Evolutionary conservation across 345 rosid species (phyloP).

Genomic region (Moricandia arvensis): DNA sequence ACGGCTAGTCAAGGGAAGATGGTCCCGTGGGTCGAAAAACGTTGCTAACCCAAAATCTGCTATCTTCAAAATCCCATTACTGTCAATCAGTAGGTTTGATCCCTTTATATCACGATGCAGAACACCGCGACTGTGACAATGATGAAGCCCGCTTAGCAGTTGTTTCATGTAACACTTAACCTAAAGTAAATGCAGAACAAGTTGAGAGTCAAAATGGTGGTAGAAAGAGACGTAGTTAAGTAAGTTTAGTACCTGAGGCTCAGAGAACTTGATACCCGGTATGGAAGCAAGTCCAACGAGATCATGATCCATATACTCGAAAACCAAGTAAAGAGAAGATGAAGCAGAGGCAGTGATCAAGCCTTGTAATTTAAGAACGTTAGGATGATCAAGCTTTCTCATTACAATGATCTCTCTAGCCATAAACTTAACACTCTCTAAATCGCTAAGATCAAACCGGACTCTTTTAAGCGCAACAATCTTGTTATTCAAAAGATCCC

Average conservation of each 20-base stretch:
- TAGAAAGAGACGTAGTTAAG: background rate
- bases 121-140: constrained; percentile 80
- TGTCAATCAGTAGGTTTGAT: constrained; percentile 84
- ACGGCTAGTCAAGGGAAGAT: constrained; percentile 73
- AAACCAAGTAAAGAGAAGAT: constrained; percentile 79
- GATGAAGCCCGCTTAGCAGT: constrained; percentile 89
- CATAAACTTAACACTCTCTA: constrained; percentile 90
- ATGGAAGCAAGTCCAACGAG: constrained; percentile 85
- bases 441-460: constrained; percentile 73
- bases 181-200: constrained; percentile 34
- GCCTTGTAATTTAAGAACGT: constrained; percentile 85
- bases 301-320: constrained; percentile 99
- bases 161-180: constrained; percentile 95
- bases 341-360: constrained; percentile 77
- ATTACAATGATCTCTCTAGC: constrained; percentile 79
- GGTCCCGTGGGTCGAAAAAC: constrained; percentile 59
- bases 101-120: constrained; percentile 97
- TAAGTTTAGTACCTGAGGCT: constrained; percentile 71
- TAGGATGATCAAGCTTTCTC: constrained; percentile 88
- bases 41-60: constrained; percentile 96
- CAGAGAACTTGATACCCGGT: constrained; percentile 74
- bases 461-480: constrained; percentile 85
- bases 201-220: background rate
- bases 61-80: constrained; percentile 81
- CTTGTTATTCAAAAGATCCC: constrained; percentile 66